Percentiles rank a stretch among this genome's conserved stretches.
phyloP scores from a whole-genome alignment of 495 filamentous ascomycete genomes.

The Neurospora terricola region DNA sequence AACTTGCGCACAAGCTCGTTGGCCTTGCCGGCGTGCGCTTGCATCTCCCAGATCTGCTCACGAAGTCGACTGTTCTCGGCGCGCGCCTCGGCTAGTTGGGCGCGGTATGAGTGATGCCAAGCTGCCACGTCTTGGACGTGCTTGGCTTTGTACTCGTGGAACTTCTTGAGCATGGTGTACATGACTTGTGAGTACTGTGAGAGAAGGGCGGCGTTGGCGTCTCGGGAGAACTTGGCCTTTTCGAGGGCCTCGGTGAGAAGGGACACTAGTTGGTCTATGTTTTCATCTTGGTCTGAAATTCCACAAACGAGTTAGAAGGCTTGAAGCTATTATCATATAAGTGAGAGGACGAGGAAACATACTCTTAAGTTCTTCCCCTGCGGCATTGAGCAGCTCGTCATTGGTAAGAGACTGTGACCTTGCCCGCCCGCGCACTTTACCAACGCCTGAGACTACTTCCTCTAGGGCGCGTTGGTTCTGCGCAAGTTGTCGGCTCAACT shows the following conservation, averaged over 20 bases:
- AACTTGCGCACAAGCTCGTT: conserved; percentile 41
- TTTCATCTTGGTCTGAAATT: conserved; percentile 34
- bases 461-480: conserved; percentile 69
- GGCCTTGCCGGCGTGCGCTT: conserved; percentile 37
- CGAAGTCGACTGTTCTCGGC: conserved; percentile 46
- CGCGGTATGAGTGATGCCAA: conserved; percentile 47
- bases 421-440: conserved; percentile 40
- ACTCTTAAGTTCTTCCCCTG: conserved; percentile 41
- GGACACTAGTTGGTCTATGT: conserved; percentile 42
- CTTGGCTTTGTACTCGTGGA: conserved; percentile 43
- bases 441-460: conserved; percentile 57
- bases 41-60: conserved; percentile 48
- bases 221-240: conserved; percentile 37
- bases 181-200: conserved; percentile 37
- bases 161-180: conserved; percentile 39
- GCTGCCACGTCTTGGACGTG: conserved; percentile 39
- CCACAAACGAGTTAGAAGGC: not conserved
- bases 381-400: conserved; percentile 39
- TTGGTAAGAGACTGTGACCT: conserved; percentile 35
- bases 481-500: conserved; percentile 64
- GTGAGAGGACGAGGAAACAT: not conserved
- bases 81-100: conserved; percentile 46
- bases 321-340: not conserved
- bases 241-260: conserved; percentile 43
- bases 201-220: conserved; percentile 42